Conservation (phyloP, 108 stramenopile genomes). For the Schizochytrium sp. region DNA sequence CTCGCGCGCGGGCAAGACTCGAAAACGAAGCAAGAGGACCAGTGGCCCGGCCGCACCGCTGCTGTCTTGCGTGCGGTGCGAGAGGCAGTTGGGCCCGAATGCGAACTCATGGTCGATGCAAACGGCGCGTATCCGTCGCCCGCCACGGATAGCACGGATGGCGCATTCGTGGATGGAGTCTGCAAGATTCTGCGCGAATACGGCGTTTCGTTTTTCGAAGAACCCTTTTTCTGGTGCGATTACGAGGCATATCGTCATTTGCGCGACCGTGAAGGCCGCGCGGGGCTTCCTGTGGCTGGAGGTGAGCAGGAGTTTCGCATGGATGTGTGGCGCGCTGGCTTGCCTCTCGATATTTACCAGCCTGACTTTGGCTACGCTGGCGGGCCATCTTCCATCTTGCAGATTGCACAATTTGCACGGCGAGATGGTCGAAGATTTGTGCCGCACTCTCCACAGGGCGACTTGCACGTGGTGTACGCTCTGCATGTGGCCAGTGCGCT, state of each 20-base stretch:
- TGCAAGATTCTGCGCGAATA: background rate
- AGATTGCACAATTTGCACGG: background rate
- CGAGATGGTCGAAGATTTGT: background rate
- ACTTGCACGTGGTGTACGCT: background rate
- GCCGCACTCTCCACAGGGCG: constrained; percentile 10
- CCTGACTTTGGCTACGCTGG: constrained; percentile 12
- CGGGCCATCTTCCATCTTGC: background rate
- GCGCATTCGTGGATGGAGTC: background rate
- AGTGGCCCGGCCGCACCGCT: background rate
- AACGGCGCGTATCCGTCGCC: background rate
- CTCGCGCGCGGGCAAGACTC: background rate
- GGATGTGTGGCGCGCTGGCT: background rate
- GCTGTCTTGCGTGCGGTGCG: background rate
- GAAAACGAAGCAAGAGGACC: background rate
- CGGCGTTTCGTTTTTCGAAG: background rate
- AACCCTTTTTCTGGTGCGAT: background rate
- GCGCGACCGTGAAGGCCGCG: background rate
- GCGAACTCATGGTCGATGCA: background rate
- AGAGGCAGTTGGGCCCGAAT: background rate
- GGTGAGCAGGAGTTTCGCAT: background rate
- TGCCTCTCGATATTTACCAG: background rate
- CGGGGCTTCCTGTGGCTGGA: background rate
- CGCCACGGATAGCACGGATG: background rate
- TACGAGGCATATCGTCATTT: background rate
- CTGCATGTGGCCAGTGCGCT: background rate